A percentile compares a stretch with the other conserved stretches of the same genome.
Evolutionary conservation across 1,284 basidiomycete genomes (phyloP).

Genomic region (Moesziomyces globuligerus): DNA sequence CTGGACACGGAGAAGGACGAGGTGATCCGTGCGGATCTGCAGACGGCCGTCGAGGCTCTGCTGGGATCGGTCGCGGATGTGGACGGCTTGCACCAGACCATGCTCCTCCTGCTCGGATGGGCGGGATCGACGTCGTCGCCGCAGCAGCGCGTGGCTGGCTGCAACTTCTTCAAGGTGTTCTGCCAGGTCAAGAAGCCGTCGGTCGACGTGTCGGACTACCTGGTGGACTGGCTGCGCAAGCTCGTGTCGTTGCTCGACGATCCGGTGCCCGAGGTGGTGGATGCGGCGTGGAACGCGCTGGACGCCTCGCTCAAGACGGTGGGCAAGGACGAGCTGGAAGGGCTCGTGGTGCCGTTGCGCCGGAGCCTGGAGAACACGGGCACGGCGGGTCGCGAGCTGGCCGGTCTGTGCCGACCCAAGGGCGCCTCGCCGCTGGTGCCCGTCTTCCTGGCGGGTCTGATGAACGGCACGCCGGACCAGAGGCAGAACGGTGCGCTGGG

Average conservation of each 20-base stretch:
- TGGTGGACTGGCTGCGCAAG: constrained; percentile 94
- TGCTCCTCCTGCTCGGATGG: constrained; percentile 65
- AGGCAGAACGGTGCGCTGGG: constrained; percentile 90
- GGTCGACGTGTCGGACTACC: constrained; percentile 72
- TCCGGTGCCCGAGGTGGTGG: constrained; percentile 77
- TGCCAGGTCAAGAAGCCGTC: constrained; percentile 54
- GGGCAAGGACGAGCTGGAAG: constrained; percentile 91
- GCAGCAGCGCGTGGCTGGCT: constrained; percentile 52
- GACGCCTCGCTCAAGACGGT: constrained; percentile 90
- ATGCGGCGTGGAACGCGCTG: constrained; percentile 83
- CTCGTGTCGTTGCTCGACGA: constrained; percentile 88
- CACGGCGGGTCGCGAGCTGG: constrained; percentile 79
- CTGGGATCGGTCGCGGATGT: constrained; percentile 55
- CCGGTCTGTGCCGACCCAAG: constrained; percentile 89
- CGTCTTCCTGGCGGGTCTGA: constrained; percentile 83
- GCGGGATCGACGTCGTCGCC: constrained; percentile 48
- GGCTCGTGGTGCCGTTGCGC: constrained; percentile 74
- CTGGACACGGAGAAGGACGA: constrained; percentile 57
- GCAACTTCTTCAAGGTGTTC: constrained; percentile 58
- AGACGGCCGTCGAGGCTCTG: constrained; percentile 49
- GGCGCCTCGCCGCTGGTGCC: constrained; percentile 88
- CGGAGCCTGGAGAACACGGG: constrained; percentile 88
- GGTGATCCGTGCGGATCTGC: constrained; percentile 34
- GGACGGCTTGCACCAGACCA: constrained; percentile 64
- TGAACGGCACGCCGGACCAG: constrained; percentile 71